Percentiles rank a stretch among this genome's conserved stretches.
These are phyloP conservation scores for Amphichorda felina DNA, from an alignment of 2,329 filamentous ascomycete genomes.

Conservation along the genomic window DNA sequence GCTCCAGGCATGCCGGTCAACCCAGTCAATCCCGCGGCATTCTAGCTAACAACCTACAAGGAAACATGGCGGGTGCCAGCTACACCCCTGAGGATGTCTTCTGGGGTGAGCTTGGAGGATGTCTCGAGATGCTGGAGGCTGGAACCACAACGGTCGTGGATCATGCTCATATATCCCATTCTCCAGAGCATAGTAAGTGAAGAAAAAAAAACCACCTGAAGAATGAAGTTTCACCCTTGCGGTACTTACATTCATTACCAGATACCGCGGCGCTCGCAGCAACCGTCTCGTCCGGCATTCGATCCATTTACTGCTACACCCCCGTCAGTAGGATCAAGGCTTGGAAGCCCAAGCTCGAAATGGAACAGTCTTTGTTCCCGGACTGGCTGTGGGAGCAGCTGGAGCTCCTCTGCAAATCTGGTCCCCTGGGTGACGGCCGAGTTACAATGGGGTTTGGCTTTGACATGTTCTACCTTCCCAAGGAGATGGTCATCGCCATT, in stretches of 20 bases:
- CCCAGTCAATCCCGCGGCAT: too few relatives aligned
- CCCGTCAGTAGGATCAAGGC: conserved; percentile 17
- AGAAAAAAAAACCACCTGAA: neutral
- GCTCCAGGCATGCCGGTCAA: too few relatives aligned
- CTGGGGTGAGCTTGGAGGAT: conserved; percentile 29
- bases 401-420: neutral
- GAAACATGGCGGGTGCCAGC: too few relatives aligned
- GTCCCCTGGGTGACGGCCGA: neutral
- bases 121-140: conserved; percentile 24
- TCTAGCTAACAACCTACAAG: too few relatives aligned
- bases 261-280: conserved; percentile 8
- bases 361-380: too few relatives aligned
- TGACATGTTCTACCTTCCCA: neutral
- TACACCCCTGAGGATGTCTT: conserved; percentile 25
- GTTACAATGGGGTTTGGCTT: conserved; percentile 1
- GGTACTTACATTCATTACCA: neutral
- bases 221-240: too few relatives aligned
- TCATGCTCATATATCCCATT: conserved; percentile 6
- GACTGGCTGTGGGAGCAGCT: too few relatives aligned
- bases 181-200: conserved; percentile 4
- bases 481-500: neutral
- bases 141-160: conserved; percentile 24
- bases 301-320: conserved; percentile 30
- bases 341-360: too few relatives aligned
- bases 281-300: conserved; percentile 25